Conservation (phyloP, 352 stramenopile species). For the Saprolegnia parasitica region DNA sequence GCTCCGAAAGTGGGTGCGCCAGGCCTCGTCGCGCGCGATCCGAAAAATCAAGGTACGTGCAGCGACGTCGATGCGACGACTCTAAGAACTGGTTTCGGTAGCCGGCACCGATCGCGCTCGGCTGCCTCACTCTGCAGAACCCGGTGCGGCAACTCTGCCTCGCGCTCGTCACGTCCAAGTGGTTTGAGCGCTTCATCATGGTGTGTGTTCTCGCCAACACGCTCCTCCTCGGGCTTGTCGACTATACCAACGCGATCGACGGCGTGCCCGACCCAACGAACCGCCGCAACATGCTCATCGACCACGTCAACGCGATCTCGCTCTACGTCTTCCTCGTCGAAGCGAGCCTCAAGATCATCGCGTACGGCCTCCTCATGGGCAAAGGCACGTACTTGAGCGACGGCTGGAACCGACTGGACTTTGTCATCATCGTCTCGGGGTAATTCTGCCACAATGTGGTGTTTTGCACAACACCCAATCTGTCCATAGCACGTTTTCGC, state of each 20-base stretch:
- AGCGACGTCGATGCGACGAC: too few relatives aligned
- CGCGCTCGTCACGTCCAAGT: constrained; percentile 51
- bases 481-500: constrained; percentile 33
- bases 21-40: not conserved
- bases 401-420: constrained; percentile 83
- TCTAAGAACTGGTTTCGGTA: too few relatives aligned
- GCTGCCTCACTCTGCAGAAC: constrained; percentile 34
- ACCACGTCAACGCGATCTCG: constrained; percentile 39
- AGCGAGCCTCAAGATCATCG: constrained; percentile 73
- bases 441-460: too few relatives aligned
- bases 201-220: constrained; percentile 63
- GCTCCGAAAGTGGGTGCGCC: not conserved
- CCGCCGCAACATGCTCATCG: constrained; percentile 38
- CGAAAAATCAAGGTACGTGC: not conserved
- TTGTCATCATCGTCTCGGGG: constrained; percentile 68
- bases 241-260: constrained; percentile 43
- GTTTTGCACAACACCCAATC: too few relatives aligned
- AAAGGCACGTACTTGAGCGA: constrained; percentile 58
- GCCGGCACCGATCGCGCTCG: not conserved
- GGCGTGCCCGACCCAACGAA: constrained; percentile 37
- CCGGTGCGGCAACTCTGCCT: constrained; percentile 39
- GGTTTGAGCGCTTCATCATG: constrained; percentile 76
- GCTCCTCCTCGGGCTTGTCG: constrained; percentile 52
- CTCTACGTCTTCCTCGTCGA: constrained; percentile 71
- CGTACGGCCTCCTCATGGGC: constrained; percentile 57